Evolutionary conservation across 129 eudicot genomes (phyloP).

Genomic region (Lactuca sativa): DNA sequence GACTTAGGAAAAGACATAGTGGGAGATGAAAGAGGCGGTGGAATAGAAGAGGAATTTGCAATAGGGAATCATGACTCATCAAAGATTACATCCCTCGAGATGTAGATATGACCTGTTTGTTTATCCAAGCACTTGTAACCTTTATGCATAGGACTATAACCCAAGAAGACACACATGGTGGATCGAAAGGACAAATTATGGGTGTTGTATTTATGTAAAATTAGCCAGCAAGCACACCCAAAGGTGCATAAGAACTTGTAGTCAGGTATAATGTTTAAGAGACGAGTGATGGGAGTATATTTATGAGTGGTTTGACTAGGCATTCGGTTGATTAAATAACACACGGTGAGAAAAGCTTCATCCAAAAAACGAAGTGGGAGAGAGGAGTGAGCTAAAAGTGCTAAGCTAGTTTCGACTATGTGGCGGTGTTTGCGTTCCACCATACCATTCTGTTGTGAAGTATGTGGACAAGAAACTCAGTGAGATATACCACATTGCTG

Average conservation of each 20-base stretch:
- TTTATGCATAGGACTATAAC: not conserved
- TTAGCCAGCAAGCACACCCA: not conserved
- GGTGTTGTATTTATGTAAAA: slow-evolving; percentile 5
- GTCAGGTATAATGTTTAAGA: not conserved
- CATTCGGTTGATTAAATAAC: not conserved
- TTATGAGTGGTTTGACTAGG: not conserved
- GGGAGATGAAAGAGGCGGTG: no score
- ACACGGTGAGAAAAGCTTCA: no score
- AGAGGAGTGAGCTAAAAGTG: no score
- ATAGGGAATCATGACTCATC: no score
- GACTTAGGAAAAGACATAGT: no score
- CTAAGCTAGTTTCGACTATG: no score
- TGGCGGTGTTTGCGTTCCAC: no score
- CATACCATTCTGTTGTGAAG: not conserved
- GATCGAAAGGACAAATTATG: not conserved
- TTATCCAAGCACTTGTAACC: no score
- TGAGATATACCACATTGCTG: not conserved
- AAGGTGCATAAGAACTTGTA: not conserved
- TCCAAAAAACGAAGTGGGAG: no score
- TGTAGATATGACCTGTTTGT: no score
- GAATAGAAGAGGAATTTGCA: no score
- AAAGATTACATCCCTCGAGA: no score
- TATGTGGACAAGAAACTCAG: not conserved
- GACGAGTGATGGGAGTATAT: not conserved
- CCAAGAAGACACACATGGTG: slow-evolving; percentile 5